phyloP scores from a whole-genome alignment of 1,139 yeast genomes.

The Candida glucosophila region DNA sequence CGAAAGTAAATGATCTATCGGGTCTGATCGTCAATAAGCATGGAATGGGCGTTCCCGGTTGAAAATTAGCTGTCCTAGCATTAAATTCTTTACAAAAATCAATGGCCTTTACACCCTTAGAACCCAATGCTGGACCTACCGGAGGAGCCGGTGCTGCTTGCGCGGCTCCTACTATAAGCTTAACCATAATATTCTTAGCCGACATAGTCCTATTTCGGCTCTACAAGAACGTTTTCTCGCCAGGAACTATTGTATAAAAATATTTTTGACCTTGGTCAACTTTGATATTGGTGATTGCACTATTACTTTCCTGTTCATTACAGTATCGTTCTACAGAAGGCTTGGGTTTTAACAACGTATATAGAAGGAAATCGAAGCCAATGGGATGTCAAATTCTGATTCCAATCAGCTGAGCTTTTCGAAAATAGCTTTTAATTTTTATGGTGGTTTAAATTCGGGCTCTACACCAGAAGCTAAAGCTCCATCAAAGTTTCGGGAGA shows the following conservation, averaged over 20 bases:
- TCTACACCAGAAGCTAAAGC: not conserved
- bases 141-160: constrained; percentile 99
- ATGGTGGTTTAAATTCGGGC: not conserved
- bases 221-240: too few relatives aligned
- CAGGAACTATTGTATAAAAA: too few relatives aligned
- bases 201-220: too few relatives aligned
- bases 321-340: too few relatives aligned
- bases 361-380: too few relatives aligned
- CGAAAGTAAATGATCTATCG: constrained; percentile 84
- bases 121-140: constrained; percentile 97
- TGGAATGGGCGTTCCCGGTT: constrained; percentile 86
- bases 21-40: constrained; percentile 79
- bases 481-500: not conserved
- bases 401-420: too few relatives aligned
- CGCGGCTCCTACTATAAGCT: constrained; percentile 95
- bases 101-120: constrained; percentile 97
- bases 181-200: constrained; percentile 52
- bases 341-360: too few relatives aligned
- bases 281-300: too few relatives aligned
- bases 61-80: constrained; percentile 84
- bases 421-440: constrained; percentile 1
- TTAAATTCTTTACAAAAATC: constrained; percentile 98
- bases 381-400: too few relatives aligned
- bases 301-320: too few relatives aligned
- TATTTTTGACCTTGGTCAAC: too few relatives aligned